These are phyloP conservation scores for Colletotrichum sp. DNA, from an alignment of 2,329 filamentous ascomycete species.

Conservation along the genomic window DNA sequence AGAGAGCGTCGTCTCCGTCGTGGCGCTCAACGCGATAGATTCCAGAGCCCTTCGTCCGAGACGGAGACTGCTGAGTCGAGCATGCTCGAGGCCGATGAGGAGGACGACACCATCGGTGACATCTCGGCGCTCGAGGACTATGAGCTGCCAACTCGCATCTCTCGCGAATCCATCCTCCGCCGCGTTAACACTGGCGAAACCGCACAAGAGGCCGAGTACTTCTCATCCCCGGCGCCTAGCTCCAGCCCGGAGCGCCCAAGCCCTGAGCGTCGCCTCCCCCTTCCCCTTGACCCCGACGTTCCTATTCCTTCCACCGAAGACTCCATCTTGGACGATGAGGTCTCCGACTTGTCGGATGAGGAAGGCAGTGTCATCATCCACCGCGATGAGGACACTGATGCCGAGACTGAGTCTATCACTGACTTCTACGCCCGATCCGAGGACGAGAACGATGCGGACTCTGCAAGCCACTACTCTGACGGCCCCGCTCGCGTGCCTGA, in stretches of 20 bases:
- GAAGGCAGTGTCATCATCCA: conserved; percentile 71
- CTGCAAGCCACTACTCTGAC: conserved; percentile 63
- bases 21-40: conserved; percentile 57
- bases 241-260: conserved; percentile 60
- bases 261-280: conserved; percentile 47
- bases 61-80: conserved; percentile 34
- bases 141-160: conserved; percentile 78
- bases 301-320: conserved; percentile 88
- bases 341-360: conserved; percentile 40
- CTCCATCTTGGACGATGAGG: conserved; percentile 54
- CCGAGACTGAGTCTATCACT: conserved; percentile 71
- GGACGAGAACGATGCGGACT: conserved; percentile 53
- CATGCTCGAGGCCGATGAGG: conserved; percentile 49
- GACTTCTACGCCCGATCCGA: conserved; percentile 67
- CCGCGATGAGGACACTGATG: conserved; percentile 65
- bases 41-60: conserved; percentile 47
- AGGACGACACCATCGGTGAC: conserved; percentile 65
- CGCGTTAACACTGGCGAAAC: conserved; percentile 74
- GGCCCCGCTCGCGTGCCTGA: conserved; percentile 22
- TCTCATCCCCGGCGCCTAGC: conserved; percentile 65
- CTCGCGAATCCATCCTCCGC: conserved; percentile 89
- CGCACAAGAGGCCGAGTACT: conserved; percentile 63
- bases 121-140: conserved; percentile 66
- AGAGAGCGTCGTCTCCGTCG: conserved; percentile 73
- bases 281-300: conserved; percentile 82